A percentile compares a stretch with the other conserved stretches of the same genome.
phyloP scores from a whole-genome alignment of 306 rosid genomes.

The Bauhinia variegata region DNA sequence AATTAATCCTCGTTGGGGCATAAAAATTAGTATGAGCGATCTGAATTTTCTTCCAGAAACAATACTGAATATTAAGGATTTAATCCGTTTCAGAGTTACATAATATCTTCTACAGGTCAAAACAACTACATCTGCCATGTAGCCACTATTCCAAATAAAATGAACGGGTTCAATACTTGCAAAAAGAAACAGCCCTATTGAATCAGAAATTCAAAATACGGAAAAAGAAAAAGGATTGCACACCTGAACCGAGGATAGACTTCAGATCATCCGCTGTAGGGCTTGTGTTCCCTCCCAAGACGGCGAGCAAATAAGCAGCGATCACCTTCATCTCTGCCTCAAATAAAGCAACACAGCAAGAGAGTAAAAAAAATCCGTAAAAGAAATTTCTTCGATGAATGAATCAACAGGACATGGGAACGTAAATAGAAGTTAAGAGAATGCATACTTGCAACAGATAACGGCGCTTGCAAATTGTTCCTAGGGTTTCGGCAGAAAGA shows the following conservation, averaged over 20 bases:
- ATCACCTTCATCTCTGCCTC: constrained; percentile 72
- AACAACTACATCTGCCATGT: neutral
- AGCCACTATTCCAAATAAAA: neutral
- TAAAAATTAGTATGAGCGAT: too few relatives aligned
- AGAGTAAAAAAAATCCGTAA: neutral
- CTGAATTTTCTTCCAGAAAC: too few relatives aligned
- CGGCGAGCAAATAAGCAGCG: constrained; percentile 72
- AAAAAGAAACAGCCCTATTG: neutral
- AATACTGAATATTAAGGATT: neutral
- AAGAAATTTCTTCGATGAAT: neutral
- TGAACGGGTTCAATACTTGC: too few relatives aligned
- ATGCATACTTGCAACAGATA: constrained; percentile 20
- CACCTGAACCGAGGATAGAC: constrained; percentile 61
- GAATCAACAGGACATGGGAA: neutral
- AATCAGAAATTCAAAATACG: neutral
- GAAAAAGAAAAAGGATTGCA: neutral
- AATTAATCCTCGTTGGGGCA: too few relatives aligned
- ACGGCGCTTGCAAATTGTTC: neutral
- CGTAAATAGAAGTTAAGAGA: neutral
- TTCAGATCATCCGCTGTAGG: constrained; percentile 62
- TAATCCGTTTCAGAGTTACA: neutral
- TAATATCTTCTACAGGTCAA: neutral
- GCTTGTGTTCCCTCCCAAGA: constrained; percentile 69
- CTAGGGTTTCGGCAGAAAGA: constrained; percentile 26
- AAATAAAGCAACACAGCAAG: neutral